A percentile compares a stretch with the other conserved stretches of the same genome.
These are phyloP conservation scores for Pestalotiopsis sp. DNA, from an alignment of 2,329 filamentous ascomycete species.

Conservation along the genomic window DNA sequence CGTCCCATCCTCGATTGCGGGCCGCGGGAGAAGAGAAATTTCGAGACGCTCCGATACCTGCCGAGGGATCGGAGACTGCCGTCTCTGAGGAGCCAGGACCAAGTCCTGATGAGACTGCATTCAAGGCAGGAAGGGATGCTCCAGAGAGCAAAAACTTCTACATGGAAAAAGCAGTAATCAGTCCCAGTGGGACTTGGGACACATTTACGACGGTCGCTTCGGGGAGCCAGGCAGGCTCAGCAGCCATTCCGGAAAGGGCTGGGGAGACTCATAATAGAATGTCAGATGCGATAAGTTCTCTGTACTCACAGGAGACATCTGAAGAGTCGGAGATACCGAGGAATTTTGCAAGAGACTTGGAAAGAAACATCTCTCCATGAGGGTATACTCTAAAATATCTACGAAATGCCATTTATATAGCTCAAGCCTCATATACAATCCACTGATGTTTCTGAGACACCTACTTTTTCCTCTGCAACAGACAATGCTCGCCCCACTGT, in stretches of 20 bases:
- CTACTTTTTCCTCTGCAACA: conserved; percentile 63
- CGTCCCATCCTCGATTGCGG: not conserved
- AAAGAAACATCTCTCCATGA: not conserved
- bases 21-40: not conserved
- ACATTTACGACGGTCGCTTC: not conserved
- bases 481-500: conserved; percentile 87
- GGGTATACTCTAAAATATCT: not conserved
- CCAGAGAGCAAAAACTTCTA: not conserved
- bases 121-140: not conserved
- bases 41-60: not conserved
- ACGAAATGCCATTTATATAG: not conserved
- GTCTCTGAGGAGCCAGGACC: not conserved
- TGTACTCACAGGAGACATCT: not conserved
- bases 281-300: not conserved
- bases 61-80: not conserved
- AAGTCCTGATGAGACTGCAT: not conserved
- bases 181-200: not conserved
- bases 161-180: not conserved
- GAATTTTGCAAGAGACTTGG: conserved; percentile 4
- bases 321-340: not conserved
- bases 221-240: not conserved
- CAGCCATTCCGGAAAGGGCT: not conserved
- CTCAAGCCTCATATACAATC: not conserved
- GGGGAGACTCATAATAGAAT: not conserved
- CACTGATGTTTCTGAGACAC: not conserved